Base-by-base conservation (phyloP, 257 asterid species). In the Gynochthodes officinalis region DNA sequence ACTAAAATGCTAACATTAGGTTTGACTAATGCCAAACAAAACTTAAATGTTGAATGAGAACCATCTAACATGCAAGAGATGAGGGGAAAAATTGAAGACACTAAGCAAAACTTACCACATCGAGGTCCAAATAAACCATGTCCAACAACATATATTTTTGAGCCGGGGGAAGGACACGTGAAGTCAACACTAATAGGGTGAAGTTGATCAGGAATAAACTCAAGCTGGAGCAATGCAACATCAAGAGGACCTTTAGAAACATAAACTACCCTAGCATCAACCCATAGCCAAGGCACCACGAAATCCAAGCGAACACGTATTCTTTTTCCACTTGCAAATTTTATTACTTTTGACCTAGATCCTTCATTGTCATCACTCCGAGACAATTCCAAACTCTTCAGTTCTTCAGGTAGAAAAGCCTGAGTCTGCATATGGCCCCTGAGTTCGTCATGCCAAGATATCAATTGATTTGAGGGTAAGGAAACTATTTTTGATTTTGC, bases 111-210 rank as follows among this genome's bases (percentile, higher is more conserved):
- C 60, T 83, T 85, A 95, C 99, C 96, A 73, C 90, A 87, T 72
- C 98, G 97, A 63, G 99, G 99, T 76, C 99, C 99, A 89, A 92
- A 90, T 70, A 95, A 84, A 48, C 99, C 99, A 73, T 95, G 99
- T 64, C 99, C 98, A 40, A 95, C 86, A 74, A 95, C 89, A 86
- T 83, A 90, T 28, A 88, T 93, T 80, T 87, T 87, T 67, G 99
- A 95, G 81, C 98, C 99, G 71, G 90, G 86, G 57, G 82, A 63
- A 12, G 99, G 99, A 75, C 90, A 75, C 35, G 71, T 81, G 73
- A 85, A 80, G 76, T 95, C 91, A 77, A 85, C 66, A 74, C 64
- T 81, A 79, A 95, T 79, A 50, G 98, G 97, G 70, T 81, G 79
- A 63, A 87, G 88, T 79, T 89, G 86, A 85, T 86, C 87, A 16